Conservation (phyloP, 176 grass and related monocot species). For the Hordeum marinum region DNA sequence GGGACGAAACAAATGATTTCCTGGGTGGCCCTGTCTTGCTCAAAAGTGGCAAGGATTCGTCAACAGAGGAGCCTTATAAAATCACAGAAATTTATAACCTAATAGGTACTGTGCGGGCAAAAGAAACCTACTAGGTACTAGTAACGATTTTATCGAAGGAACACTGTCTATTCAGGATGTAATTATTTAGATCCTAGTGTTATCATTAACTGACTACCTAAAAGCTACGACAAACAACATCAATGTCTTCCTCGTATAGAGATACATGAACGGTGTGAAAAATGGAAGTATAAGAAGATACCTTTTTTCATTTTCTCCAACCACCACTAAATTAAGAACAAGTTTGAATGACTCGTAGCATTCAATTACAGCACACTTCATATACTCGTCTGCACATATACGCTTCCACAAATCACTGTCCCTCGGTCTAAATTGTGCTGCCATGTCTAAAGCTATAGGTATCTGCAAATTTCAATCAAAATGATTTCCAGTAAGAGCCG, state of each 20-base stretch:
- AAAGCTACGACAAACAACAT: slow-evolving; percentile 3
- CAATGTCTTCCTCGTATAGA: not conserved
- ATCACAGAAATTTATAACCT: not conserved
- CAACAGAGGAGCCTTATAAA: not conserved
- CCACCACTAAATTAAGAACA: slow-evolving; percentile 83
- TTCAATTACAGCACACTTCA: slow-evolving; percentile 97
- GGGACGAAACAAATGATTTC: not conserved
- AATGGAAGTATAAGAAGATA: slow-evolving; percentile 21
- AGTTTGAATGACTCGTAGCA: slow-evolving; percentile 98
- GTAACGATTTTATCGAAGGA: not conserved
- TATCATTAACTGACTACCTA: not conserved
- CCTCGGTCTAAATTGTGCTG: slow-evolving; percentile 77
- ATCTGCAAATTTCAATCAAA: slow-evolving; percentile 58
- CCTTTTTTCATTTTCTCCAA: slow-evolving; percentile 96
- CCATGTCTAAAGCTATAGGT: slow-evolving; percentile 96
- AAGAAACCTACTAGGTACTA: not conserved
- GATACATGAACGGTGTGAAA: slow-evolving; percentile 8
- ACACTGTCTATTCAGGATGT: not conserved
- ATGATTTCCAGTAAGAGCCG: not conserved
- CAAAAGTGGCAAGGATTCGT: not conserved
- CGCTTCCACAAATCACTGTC: slow-evolving; percentile 96
- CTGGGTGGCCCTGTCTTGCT: not conserved
- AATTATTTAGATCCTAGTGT: slow-evolving; percentile 17
- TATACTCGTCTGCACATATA: slow-evolving; percentile 95
- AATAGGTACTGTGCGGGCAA: not conserved